Evolutionary conservation across 768 basidiomycete genomes (phyloP).

Genomic region (Arthromyces matolae): DNA sequence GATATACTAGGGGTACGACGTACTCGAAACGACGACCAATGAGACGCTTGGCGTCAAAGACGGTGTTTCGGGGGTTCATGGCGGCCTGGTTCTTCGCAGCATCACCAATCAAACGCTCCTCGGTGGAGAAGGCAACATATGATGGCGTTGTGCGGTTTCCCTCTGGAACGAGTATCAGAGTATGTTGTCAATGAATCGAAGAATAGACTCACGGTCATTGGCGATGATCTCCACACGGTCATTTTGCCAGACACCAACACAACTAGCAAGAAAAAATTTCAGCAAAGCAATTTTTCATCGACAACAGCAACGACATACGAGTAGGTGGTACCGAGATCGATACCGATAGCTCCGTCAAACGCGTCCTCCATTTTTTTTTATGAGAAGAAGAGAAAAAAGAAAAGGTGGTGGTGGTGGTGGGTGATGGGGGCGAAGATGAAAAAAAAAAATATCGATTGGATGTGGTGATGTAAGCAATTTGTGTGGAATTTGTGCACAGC

Average conservation of each 20-base stretch:
- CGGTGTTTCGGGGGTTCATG: slow-evolving; percentile 99
- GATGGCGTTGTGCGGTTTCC: slow-evolving; percentile 99
- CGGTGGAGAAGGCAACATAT: slow-evolving; percentile 96
- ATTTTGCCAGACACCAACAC: slow-evolving; percentile 99
- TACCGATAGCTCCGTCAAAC: slow-evolving; percentile 96
- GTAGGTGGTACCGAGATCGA: slow-evolving; percentile 97
- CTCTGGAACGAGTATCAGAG: slow-evolving; percentile 47
- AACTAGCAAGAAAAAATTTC: slow-evolving; percentile 46
- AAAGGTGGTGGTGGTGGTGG: slow-evolving; percentile 35
- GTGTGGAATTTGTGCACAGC: slow-evolving; percentile 41
- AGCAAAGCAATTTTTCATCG: slow-evolving; percentile 4
- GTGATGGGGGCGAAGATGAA: slow-evolving; percentile 36
- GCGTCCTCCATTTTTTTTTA: slow-evolving; percentile 75
- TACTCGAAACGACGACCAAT: slow-evolving; percentile 97
- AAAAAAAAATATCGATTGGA: slow-evolving; percentile 35
- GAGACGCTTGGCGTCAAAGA: slow-evolving; percentile 98
- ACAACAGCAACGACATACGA: slow-evolving; percentile 50
- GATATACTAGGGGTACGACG: slow-evolving; percentile 25
- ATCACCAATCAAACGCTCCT: slow-evolving; percentile 98
- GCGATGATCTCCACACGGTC: slow-evolving; percentile 99
- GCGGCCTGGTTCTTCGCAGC: slow-evolving; percentile 98
- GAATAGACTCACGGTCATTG: slow-evolving; percentile 74
- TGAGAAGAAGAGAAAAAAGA: slow-evolving; percentile 26
- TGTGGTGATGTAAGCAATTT: slow-evolving; percentile 55
- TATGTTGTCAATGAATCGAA: not conserved